Evolutionary conservation across 2,329 filamentous ascomycete species (phyloP).

Genomic region (Aspergillus versicolor): DNA sequence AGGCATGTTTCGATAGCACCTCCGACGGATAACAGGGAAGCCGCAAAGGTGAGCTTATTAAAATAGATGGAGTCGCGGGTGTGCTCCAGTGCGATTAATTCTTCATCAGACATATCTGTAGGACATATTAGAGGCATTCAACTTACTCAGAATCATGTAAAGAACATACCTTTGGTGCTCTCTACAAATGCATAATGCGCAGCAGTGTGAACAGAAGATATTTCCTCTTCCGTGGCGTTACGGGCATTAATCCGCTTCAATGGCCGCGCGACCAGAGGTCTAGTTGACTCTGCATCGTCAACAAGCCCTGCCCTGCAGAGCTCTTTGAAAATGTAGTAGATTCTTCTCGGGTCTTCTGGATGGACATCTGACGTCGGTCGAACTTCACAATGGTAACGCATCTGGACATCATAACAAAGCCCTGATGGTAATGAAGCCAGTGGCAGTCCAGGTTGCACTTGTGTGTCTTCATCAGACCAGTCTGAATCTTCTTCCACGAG

Average conservation of each 20-base stretch:
- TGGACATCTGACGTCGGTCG: conserved; percentile 71
- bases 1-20: conserved; percentile 95
- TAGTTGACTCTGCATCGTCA: conserved; percentile 56
- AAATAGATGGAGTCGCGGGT: conserved; percentile 79
- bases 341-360: conserved; percentile 89
- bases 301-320: conserved; percentile 80
- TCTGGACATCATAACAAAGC: conserved; percentile 86
- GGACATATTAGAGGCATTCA: conserved; percentile 16
- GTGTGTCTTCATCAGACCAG: conserved; percentile 39
- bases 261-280: conserved; percentile 52
- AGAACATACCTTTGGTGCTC: conserved; percentile 46
- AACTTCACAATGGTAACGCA: conserved; percentile 92
- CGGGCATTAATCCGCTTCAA: conserved; percentile 72
- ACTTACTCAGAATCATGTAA: neutral
- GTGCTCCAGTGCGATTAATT: conserved; percentile 68
- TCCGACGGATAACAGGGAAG: conserved; percentile 80
- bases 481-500: conserved; percentile 41
- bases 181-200: conserved; percentile 78
- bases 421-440: conserved; percentile 64
- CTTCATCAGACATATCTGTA: conserved; percentile 52
- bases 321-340: conserved; percentile 88
- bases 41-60: conserved; percentile 76
- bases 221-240: conserved; percentile 74
- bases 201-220: conserved; percentile 74
- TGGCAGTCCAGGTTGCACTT: conserved; percentile 43